Evolutionary conservation across 805 yeast genomes (phyloP).

Genomic region (Zygotorulaspora sp.): DNA sequence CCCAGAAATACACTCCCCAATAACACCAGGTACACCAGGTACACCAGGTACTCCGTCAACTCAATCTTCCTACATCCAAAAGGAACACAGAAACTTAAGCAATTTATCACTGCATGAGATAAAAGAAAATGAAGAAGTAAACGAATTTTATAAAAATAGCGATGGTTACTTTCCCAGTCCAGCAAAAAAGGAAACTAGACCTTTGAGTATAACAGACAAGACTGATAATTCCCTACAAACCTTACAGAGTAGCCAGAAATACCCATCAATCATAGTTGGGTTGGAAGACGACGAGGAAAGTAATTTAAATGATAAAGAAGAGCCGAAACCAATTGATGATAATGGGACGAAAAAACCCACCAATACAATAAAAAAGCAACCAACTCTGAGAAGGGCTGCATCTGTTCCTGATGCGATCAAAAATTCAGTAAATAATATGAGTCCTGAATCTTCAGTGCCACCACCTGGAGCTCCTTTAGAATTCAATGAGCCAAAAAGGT

Average conservation of each 20-base stretch:
- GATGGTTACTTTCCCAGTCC: constrained; percentile 3
- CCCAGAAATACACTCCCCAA: constrained; percentile 8
- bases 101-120: constrained; percentile 35
- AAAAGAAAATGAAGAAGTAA: constrained; percentile 33
- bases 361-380: constrained; percentile 15
- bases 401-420: constrained; percentile 72
- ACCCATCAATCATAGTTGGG: constrained; percentile 27
- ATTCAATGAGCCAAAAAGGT: constrained; percentile 30
- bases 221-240: constrained; percentile 13
- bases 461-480: constrained; percentile 3
- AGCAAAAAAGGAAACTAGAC: constrained; percentile 4
- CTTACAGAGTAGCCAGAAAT: constrained; percentile 18
- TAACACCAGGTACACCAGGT: constrained; percentile 15
- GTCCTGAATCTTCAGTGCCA: constrained; percentile 2
- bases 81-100: constrained; percentile 22
- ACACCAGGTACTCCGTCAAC: constrained; percentile 13
- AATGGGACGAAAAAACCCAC: constrained; percentile 6
- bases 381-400: constrained; percentile 65
- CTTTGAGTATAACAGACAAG: constrained; percentile 3
- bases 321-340: neutral
- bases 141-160: constrained; percentile 14
- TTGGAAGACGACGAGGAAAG: constrained; percentile 16
- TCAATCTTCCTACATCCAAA: constrained; percentile 11
- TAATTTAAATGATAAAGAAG: constrained; percentile 8
- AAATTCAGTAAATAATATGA: neutral